Evolutionary conservation across 345 rosid species (phyloP), one percentile per base, ranked within the genome.

Genomic region (Brassica nigra): DNA sequence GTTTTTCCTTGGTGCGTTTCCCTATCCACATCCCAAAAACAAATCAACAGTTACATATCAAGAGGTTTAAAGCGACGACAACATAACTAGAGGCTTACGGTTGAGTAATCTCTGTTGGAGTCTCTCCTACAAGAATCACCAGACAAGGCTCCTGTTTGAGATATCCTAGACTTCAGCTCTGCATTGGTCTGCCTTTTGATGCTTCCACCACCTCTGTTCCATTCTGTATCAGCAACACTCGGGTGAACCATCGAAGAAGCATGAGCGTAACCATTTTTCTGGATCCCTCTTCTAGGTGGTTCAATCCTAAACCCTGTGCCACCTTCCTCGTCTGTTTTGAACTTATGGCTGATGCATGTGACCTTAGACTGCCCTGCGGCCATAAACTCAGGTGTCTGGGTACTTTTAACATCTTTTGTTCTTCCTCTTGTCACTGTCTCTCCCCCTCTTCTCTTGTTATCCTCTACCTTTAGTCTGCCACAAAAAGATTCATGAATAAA

Each of bases 301-400:
- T 88, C 93, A 34, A 87, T 83, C 62, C 84, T 75, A 77, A 86
- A 89, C 47, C 91, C 90, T 4, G 90, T 74, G 3, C 86, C 87
- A 14, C 83, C 83, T 71, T 81, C 83, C 54, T 76, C 80, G 59
- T 78, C 85, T 49, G 83, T 71, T 61, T 84, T 82, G 73, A 85
- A 86, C 42, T 90, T 90, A 66, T 84, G 84, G 65, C 87, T 83
- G 8, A 27, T 81, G 62, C 88, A 77, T 4, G 87, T 76, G 27
- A 83, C 71, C 59, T 84, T 89, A 30, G 91, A 76, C 70, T 86
- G 87, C 12, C 86, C 93, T 31, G 76, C 81, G 6, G 82, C 84
- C 76, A 86, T 78, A 82, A 95, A 91, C 82, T 89, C 97, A n/a
- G 93, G 92, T 14, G 94, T 86, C 12, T 68, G 82, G 1, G 76